These are phyloP conservation scores for Volvox reticuliferus DNA, from an alignment of 139 green algal genomes.

Conservation along the genomic window DNA sequence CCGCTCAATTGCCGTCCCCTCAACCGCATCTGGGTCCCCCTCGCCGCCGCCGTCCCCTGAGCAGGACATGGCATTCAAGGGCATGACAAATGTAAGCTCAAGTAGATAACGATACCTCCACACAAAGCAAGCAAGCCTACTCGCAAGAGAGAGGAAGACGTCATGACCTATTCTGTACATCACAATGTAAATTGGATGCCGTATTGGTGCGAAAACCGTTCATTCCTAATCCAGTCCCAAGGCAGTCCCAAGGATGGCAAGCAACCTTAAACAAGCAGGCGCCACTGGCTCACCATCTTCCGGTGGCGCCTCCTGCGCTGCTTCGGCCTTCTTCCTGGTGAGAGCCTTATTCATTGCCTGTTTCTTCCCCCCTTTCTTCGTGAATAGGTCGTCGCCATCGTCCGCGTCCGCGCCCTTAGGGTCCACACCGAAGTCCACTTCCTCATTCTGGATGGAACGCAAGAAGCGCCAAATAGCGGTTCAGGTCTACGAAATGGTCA, in stretches of 20 bases:
- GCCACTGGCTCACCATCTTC: neutral
- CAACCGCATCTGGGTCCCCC: neutral
- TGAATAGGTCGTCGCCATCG: constrained; percentile 41
- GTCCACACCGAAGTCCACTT: constrained; percentile 12
- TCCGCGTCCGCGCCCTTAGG: neutral
- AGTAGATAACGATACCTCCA: too few species aligned
- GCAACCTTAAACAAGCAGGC: too few species aligned
- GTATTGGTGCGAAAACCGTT: too few species aligned
- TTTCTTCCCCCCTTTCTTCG: constrained; percentile 6
- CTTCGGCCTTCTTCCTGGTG: neutral
- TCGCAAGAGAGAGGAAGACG: too few species aligned
- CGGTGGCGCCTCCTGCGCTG: neutral
- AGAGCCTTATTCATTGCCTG: constrained; percentile 29
- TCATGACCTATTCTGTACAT: too few species aligned
- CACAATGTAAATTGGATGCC: too few species aligned
- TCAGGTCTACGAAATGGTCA: neutral
- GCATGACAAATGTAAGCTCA: too few species aligned
- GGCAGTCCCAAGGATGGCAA: too few species aligned
- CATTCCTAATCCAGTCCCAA: too few species aligned
- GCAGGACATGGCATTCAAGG: neutral
- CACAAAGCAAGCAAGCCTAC: too few species aligned
- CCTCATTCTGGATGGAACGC: neutral
- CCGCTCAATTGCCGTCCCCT: constrained; percentile 24
- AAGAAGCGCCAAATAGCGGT: neutral
- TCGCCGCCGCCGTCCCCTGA: neutral